Conservation (phyloP, 768 basidiomycete species). For the Dictyophora rubrovolvata region DNA sequence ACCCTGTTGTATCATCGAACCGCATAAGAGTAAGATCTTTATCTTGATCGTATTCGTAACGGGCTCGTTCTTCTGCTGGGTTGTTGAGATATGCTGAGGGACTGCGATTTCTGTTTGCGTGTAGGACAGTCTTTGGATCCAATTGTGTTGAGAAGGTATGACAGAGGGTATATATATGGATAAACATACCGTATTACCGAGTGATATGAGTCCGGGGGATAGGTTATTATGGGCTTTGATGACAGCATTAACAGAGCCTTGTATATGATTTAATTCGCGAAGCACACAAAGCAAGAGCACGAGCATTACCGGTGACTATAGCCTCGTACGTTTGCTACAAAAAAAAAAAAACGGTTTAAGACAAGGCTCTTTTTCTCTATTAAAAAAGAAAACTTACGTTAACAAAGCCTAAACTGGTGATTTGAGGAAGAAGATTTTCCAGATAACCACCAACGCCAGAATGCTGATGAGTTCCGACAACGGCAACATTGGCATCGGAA, state of each 20-base stretch:
- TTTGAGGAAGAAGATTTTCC: slow-evolving; percentile 67
- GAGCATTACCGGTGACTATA: slow-evolving; percentile 46
- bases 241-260: slow-evolving; percentile 46
- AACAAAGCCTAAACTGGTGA: slow-evolving; percentile 67
- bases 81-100: slow-evolving; percentile 72
- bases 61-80: slow-evolving; percentile 55
- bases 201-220: slow-evolving; percentile 43
- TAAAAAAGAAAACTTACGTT: slow-evolving; percentile 16
- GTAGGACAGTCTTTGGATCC: slow-evolving; percentile 37
- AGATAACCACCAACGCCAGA: slow-evolving; percentile 71
- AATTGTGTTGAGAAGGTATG: no score
- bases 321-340: slow-evolving; percentile 50
- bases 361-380: no score
- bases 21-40: slow-evolving; percentile 60
- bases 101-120: slow-evolving; percentile 65
- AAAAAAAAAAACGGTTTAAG: no score
- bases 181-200: slow-evolving; percentile 44
- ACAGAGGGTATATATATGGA: no score
- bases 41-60: slow-evolving; percentile 63
- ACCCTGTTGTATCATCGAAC: slow-evolving; percentile 50
- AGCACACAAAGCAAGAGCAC: neutral
- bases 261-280: no score
- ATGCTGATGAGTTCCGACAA: slow-evolving; percentile 65
- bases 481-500: slow-evolving; percentile 59
- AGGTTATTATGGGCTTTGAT: slow-evolving; percentile 56